A percentile compares a stretch with the other conserved stretches of the same genome.
Conservation (phyloP, 345 rosid genomes). For the Eutrema yunnanense region DNA sequence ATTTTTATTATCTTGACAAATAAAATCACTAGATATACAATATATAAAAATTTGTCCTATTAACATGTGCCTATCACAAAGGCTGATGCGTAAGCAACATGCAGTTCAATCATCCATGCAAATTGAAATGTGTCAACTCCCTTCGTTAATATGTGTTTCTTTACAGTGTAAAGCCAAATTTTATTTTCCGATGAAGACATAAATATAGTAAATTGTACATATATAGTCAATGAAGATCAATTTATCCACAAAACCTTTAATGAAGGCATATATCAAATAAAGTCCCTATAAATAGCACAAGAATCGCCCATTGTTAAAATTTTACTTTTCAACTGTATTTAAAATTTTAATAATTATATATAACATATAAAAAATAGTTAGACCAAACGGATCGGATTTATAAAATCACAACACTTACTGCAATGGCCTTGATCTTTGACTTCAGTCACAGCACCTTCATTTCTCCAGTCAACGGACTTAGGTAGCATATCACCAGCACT, state of each 20-base stretch:
- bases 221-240: background rate
- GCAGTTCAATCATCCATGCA: slow-evolving; percentile 14
- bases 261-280: background rate
- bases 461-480: slow-evolving; percentile 76
- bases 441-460: slow-evolving; percentile 60
- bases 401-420: background rate
- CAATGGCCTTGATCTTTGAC: slow-evolving; percentile 83
- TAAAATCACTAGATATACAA: background rate
- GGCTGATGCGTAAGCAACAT: slow-evolving; percentile 24
- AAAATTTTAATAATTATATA: background rate
- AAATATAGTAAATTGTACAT: background rate
- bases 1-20: background rate
- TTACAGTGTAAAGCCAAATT: background rate
- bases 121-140: slow-evolving; percentile 15
- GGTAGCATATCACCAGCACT: slow-evolving; percentile 42
- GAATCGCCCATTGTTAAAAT: background rate
- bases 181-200: background rate
- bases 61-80: background rate
- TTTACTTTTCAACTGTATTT: background rate
- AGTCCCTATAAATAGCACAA: background rate
- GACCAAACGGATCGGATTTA: background rate
- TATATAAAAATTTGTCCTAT: background rate
- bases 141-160: background rate
- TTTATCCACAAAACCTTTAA: background rate
- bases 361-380: too few species aligned